Conservation (phyloP, 768 basidiomycete genomes). For the Cantharellus cinnabarinus region DNA sequence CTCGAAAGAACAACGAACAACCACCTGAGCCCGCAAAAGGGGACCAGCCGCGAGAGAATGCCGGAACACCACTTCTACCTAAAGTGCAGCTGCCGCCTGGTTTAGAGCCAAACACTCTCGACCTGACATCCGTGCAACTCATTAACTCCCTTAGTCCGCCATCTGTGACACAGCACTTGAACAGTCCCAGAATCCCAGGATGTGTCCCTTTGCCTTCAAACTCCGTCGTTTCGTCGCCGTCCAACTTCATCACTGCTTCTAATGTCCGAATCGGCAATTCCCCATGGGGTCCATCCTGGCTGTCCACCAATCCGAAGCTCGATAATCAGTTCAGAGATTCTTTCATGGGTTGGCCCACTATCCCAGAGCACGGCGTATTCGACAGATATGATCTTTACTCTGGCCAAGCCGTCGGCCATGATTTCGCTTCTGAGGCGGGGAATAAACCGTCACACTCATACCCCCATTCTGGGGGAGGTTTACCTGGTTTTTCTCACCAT, state of each 20-base stretch:
- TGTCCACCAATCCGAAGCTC: constrained; percentile 6
- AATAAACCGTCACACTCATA: constrained; percentile 3
- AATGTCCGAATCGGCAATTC: constrained; percentile 7
- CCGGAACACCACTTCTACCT: not conserved
- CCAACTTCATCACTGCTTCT: not conserved
- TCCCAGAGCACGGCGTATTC: constrained; percentile 7
- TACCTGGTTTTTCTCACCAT: constrained; percentile 9
- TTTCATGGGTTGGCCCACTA: not conserved
- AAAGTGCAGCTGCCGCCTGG: not conserved
- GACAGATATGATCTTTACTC: constrained; percentile 11
- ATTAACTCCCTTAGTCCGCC: not conserved
- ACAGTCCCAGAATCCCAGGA: not conserved
- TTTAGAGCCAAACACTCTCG: not conserved
- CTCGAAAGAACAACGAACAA: not conserved
- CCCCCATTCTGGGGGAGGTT: constrained; percentile 1
- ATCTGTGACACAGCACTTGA: not conserved
- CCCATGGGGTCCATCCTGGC: constrained; percentile 10
- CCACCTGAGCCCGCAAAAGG: too few species aligned
- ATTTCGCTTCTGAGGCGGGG: constrained; percentile 9
- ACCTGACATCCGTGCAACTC: too few species aligned
- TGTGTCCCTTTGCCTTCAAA: not conserved
- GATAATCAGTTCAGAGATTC: not conserved
- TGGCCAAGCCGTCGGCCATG: constrained; percentile 8
- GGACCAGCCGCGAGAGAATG: too few species aligned
- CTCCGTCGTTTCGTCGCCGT: constrained; percentile 5